A percentile compares a stretch with the other conserved stretches of the same genome.
Conservation (phyloP, 495 filamentous ascomycete species). For the Parathielavia hyrcaniae region DNA sequence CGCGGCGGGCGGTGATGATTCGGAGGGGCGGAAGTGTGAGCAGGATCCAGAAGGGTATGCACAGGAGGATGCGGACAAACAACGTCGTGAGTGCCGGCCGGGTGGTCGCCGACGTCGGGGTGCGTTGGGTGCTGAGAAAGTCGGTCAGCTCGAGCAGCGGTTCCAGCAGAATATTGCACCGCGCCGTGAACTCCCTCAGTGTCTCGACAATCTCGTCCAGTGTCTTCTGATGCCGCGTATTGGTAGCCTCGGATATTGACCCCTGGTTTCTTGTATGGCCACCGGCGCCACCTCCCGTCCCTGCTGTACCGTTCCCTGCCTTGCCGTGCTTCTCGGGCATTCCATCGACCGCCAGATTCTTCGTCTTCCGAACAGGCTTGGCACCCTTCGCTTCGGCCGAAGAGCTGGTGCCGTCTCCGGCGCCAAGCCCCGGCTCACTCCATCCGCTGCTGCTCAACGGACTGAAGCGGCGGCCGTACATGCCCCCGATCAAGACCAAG, state of each 20-base stretch:
- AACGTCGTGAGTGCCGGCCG: conserved; percentile 83
- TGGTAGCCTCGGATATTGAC: conserved; percentile 52
- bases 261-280: conserved; percentile 40
- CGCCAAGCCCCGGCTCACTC: conserved; percentile 42
- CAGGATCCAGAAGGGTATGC: conserved; percentile 80
- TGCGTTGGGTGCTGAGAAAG: conserved; percentile 86
- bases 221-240: conserved; percentile 67
- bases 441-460: conserved; percentile 80
- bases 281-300: conserved; percentile 41
- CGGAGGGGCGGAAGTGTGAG: conserved; percentile 74
- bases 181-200: conserved; percentile 74
- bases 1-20: conserved; percentile 80
- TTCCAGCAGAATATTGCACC: conserved; percentile 87
- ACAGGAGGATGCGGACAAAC: conserved; percentile 79
- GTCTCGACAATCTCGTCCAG: conserved; percentile 96
- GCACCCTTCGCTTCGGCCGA: conserved; percentile 21
- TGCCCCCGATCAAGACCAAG: conserved; percentile 70
- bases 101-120: conserved; percentile 86
- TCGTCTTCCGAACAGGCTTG: conserved; percentile 20
- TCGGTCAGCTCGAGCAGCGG: conserved; percentile 83
- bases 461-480: conserved; percentile 88
- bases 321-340: conserved; percentile 46
- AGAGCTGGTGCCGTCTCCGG: conserved; percentile 15
- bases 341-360: conserved; percentile 33
- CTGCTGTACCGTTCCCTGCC: conserved; percentile 32